Base-by-base conservation (phyloP, 352 stramenopile species). In the Aphanomyces astaci region DNA sequence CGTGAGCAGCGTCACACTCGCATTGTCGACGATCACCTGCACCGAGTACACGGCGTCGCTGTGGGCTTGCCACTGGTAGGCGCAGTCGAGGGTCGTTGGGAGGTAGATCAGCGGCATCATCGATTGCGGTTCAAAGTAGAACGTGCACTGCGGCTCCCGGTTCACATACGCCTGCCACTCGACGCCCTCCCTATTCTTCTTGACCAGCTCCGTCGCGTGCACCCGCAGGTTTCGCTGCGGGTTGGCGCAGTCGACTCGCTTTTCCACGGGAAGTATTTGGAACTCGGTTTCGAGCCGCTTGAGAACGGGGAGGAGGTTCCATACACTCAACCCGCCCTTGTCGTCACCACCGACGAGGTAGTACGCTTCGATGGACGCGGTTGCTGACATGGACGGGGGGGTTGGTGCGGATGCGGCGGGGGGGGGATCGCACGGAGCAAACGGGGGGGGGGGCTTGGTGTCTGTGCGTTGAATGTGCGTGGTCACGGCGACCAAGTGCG, bases 11-110 rank as follows among this genome's bases (percentile, higher is more conserved):
- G 79, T 91, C 67, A 76, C 75, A 33, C 79, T 78, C 13, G 32
- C n/a, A 32, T 60, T 32, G 60, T 92, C 80, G 27, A 64, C n/a
- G 59, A 90, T 83, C 70, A 89, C 76, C 62, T 93, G 82, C 27
- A 90, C 72, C 24, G 80, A 90, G 64, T 91, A 90, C 51, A 95
- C 75, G 22, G 89, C 76, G 71, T 92, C 85, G 43, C 72, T 70
- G 60, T 95, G 86, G 11, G 81, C 85, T 36, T 78, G 77, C 86
- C 86, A 95, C 52, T 86, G 82, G 54, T 77, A 71, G 31, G 79
- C 63, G 13, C 79, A 75, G 11, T 56, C 49, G 15, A 76, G 49
- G 2, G 62, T 64, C 1, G 31, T 25, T n/a, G 68, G 71, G 48
- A 82, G 70, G 2, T 55, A 51, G 4, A 88, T 56, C 10, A 91